Conservation (phyloP, 768 basidiomycete genomes). For the Lactarius psammicola region DNA sequence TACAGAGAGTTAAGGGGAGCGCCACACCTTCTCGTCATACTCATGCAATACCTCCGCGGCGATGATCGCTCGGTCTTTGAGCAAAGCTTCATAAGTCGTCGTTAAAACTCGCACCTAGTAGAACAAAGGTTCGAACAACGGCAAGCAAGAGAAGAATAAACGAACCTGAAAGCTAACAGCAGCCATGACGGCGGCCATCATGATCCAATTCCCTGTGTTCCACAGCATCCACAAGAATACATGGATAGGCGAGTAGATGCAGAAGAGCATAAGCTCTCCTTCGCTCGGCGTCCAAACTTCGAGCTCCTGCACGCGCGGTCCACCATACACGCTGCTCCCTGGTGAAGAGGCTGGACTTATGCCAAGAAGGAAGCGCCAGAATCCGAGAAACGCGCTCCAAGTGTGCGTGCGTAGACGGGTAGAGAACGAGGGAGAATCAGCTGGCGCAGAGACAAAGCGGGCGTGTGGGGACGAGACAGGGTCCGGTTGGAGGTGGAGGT, state of each 20-base stretch:
- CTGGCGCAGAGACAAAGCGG: constrained; percentile 56
- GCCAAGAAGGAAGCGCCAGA: constrained; percentile 67
- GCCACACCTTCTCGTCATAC: constrained; percentile 71
- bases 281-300: constrained; percentile 77
- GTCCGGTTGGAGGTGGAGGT: constrained; percentile 59
- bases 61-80: constrained; percentile 75
- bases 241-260: constrained; percentile 78
- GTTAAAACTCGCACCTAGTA: constrained; percentile 50
- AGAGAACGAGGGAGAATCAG: constrained; percentile 42
- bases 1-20: not conserved
- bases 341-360: constrained; percentile 43
- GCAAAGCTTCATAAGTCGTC: constrained; percentile 55
- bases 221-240: constrained; percentile 71
- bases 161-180: constrained; percentile 63
- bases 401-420: constrained; percentile 31
- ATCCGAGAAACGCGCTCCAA: constrained; percentile 54
- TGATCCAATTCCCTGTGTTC: constrained; percentile 71
- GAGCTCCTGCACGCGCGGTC: constrained; percentile 64
- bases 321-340: constrained; percentile 16
- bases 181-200: constrained; percentile 67
- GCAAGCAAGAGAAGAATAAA: not conserved
- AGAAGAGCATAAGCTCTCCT: constrained; percentile 66
- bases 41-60: constrained; percentile 81
- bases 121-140: not conserved
- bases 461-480: constrained; percentile 70